Evolutionary conservation across 257 asterid genomes (phyloP).

Genomic region (Asclepias syriaca): DNA sequence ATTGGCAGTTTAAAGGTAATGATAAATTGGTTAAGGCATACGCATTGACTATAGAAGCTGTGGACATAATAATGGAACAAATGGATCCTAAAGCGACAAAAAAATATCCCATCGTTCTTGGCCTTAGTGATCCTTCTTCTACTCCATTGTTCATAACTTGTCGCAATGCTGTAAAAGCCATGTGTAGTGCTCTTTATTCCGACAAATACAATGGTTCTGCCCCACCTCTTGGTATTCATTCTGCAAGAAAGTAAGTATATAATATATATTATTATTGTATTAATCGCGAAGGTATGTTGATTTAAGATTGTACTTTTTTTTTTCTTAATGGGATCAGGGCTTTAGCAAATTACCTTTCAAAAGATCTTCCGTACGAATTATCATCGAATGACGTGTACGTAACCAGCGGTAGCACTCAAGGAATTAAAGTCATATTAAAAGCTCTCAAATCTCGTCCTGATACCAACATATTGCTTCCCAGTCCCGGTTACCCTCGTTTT

Average conservation of each 20-base stretch:
- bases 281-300: too few relatives aligned
- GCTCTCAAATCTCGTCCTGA: conserved; percentile 54
- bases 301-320: too few relatives aligned
- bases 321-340: too few relatives aligned
- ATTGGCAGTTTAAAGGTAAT: too few relatives aligned
- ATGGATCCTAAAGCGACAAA: conserved; percentile 33
- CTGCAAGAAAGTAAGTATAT: conserved; percentile 49
- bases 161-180: conserved; percentile 48
- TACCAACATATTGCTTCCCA: conserved; percentile 38
- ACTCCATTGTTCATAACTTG: conserved; percentile 56
- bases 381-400: conserved; percentile 60
- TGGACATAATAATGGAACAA: conserved; percentile 1
- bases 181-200: conserved; percentile 52
- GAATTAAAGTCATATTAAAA: conserved; percentile 44
- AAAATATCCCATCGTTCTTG: conserved; percentile 52
- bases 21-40: too few relatives aligned
- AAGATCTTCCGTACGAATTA: conserved; percentile 37
- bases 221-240: conserved; percentile 51
- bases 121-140: conserved; percentile 83
- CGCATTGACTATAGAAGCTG: too few relatives aligned
- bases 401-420: conserved; percentile 61
- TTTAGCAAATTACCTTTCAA: too few relatives aligned
- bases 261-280: too few relatives aligned
- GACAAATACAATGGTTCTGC: conserved; percentile 64
- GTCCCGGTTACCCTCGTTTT: conserved; percentile 37